These are phyloP conservation scores for Candolleomyces efflorescens DNA, from an alignment of 768 basidiomycete genomes.

Conservation along the genomic window DNA sequence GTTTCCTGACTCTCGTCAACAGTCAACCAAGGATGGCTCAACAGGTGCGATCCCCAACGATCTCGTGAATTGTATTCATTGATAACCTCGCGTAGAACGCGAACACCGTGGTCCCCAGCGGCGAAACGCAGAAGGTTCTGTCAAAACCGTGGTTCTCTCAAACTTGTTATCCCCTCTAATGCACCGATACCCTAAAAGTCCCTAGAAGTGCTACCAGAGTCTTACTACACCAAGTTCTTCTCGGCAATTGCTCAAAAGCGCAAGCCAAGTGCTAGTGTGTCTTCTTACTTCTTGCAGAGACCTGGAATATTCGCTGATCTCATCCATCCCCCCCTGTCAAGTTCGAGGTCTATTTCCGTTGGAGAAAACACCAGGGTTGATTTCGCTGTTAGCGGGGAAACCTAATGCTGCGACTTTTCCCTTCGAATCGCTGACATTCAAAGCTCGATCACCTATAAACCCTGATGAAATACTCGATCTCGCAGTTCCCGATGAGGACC, in stretches of 20 bases:
- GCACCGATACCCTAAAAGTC: neutral
- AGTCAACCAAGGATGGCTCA: too few species aligned
- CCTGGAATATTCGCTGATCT: neutral
- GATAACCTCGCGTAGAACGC: too few species aligned
- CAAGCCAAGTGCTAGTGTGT: constrained; percentile 61
- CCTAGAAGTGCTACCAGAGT: constrained; percentile 40
- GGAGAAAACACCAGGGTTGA: constrained; percentile 72
- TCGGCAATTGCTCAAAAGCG: constrained; percentile 59
- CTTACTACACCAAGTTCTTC: constrained; percentile 56
- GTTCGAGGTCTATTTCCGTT: constrained; percentile 72
- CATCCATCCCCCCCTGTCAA: constrained; percentile 27
- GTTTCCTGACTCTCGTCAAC: too few species aligned
- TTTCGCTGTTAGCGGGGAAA: constrained; percentile 86
- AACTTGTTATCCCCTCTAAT: neutral
- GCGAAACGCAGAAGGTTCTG: neutral
- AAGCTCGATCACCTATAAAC: constrained; percentile 46
- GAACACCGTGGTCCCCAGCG: neutral
- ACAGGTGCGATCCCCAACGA: too few species aligned
- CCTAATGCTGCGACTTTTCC: constrained; percentile 92
- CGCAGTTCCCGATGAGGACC: constrained; percentile 51
- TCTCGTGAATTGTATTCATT: too few species aligned
- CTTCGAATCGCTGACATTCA: constrained; percentile 74
- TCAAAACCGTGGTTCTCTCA: neutral
- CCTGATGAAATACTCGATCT: constrained; percentile 43
- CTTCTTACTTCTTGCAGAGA: neutral